These are phyloP conservation scores for Coemansia sp. DNA, from an alignment of 192 early-diverging fungal species.

Conservation along the genomic window DNA sequence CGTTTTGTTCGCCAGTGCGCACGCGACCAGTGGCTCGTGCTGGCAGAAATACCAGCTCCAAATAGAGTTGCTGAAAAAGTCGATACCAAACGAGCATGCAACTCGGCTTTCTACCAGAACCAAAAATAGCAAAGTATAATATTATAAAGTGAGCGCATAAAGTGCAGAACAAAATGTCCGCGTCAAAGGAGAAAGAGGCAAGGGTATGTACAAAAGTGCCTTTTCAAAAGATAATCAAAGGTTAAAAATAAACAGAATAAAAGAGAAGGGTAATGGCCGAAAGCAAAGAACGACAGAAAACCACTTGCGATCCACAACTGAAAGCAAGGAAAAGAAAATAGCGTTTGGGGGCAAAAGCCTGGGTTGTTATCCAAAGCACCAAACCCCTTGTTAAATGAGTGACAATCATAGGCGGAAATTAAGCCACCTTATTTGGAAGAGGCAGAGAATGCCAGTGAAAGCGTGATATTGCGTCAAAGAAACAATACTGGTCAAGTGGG, in stretches of 20 bases:
- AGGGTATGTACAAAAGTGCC: constrained; percentile 6
- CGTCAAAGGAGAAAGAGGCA: background rate
- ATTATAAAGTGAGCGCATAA: constrained; percentile 2
- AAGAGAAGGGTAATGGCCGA: background rate
- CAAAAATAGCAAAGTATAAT: constrained; percentile 2
- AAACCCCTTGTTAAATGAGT: background rate
- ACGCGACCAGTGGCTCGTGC: background rate
- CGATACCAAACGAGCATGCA: background rate
- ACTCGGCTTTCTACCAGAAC: constrained; percentile 1
- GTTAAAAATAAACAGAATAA: constrained; percentile 4
- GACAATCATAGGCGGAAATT: constrained; percentile 3
- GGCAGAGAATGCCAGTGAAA: too few relatives aligned
- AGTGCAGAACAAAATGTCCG: constrained; percentile 1
- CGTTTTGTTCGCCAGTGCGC: background rate
- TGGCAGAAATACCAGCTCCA: too few relatives aligned
- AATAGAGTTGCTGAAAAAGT: too few relatives aligned
- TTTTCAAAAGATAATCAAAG: background rate
- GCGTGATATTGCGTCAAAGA: too few relatives aligned
- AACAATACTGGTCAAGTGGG: too few relatives aligned
- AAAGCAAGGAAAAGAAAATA: background rate
- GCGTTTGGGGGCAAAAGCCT: background rate
- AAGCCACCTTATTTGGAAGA: constrained; percentile 6
- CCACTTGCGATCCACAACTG: too few relatives aligned
- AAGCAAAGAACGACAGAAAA: background rate
- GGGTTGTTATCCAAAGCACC: background rate